Evolutionary conservation across 306 rosid genomes (phyloP).

Genomic region (Castanea crenata): DNA sequence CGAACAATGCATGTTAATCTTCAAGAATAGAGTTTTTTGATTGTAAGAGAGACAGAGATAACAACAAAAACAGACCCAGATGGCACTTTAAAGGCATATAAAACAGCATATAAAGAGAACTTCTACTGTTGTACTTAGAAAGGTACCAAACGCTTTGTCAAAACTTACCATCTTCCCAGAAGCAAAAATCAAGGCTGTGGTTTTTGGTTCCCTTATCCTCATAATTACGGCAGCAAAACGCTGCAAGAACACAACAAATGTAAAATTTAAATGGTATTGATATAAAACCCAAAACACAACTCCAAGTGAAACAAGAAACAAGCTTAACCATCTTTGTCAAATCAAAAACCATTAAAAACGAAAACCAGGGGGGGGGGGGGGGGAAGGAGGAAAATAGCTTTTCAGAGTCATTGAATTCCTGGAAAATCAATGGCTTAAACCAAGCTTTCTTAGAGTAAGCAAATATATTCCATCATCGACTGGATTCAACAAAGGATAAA

Average conservation of each 20-base stretch:
- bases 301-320: neutral
- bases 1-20: neutral
- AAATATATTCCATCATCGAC: neutral
- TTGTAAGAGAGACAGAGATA: neutral
- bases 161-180: constrained; percentile 91
- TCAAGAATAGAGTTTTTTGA: neutral
- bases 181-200: constrained; percentile 92
- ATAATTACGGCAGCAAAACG: constrained; percentile 98
- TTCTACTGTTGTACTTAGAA: neutral
- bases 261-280: constrained; percentile 1
- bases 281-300: neutral
- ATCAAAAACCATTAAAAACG: neutral
- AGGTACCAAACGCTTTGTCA: neutral
- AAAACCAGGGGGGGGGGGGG: no score
- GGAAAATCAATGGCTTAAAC: neutral
- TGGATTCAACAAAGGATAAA: neutral
- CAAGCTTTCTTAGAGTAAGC: neutral
- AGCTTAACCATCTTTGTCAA: neutral
- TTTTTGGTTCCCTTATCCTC: constrained; percentile 98
- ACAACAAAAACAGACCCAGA: neutral
- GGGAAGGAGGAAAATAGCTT: neutral
- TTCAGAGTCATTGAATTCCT: neutral
- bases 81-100: neutral
- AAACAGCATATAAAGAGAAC: neutral
- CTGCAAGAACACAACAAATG: constrained; percentile 39